Evolutionary conservation across 768 basidiomycete species (phyloP), one percentile per base, ranked within the genome.

Genomic region (Xerocomellus amylosporus): DNA sequence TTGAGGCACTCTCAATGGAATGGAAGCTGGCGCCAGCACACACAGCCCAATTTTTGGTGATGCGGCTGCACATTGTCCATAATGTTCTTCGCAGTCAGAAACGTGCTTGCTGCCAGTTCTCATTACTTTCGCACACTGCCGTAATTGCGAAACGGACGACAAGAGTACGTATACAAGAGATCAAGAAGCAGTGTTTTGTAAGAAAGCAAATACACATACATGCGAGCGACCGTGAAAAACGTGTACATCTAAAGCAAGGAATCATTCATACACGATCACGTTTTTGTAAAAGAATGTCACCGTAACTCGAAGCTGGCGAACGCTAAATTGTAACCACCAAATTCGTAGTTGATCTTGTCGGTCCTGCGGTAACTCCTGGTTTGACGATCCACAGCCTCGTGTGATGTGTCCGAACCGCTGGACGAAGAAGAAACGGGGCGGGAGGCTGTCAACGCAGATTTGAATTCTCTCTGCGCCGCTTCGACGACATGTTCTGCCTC

Each of bases 271-370:
- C 54, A 46, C 59, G 24, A 53, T 41, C 55, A 34, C 51, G 40
- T 45, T 58, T 31, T 50, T 36, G 51, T 43, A 53, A 46, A 44
- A 26, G 45, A 44, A 53, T 54, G 50, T 72, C 64, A 74, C 58
- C 72, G 71, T 65, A 77, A 66, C 71, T 92, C 88, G 71, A 93
- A 94, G 68, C 86, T 92, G 38, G 92, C 88, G 69, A 93, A 94
- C 15, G 91, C 91, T 56, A 94, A 77, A 69, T 92, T 90, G 68
- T 94, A 94, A 49, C 87, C 93, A 43, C 90, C 90, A 68, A 98
- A 93, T 71, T 96, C 94, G 76, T 99, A 99, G 70, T 96, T 93
- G 71, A 99, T 98, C 74, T 96, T 92, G 76, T 98, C 97, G 46
- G 90, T 95, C 60, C 94, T 78, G 61, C 77, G 84, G 73, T 95